Base-by-base conservation (phyloP, 2,329 filamentous ascomycete species). In the Talaromyces verruculosus region DNA sequence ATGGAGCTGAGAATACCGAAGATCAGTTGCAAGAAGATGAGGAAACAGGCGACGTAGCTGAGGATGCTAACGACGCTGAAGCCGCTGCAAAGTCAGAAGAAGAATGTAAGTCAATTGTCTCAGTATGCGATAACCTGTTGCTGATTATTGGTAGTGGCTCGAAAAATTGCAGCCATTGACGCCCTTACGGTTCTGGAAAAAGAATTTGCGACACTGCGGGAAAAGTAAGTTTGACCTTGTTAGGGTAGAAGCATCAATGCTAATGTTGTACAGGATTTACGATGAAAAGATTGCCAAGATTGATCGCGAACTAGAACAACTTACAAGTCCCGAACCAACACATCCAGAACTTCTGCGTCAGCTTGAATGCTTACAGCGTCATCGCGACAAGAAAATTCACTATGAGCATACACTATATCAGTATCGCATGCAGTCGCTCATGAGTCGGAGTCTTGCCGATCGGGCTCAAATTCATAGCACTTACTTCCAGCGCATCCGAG, bases 331-430 rank as follows among this genome's bases (percentile, higher is more conserved):
- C 1, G 82, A 84, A 60, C 85, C 85, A 62, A 90, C 88, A n/a
- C 95, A 99, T 75, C 91, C 92, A 41, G 94, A 97, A 76, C 94
- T 93, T 71, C 84, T 97, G 41, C 91, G 91, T 49, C 96, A 97
- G 88, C 89, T 96, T 76, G 88, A 92, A 75, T 93, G 90, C 74
- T 86, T 99, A 64, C 88, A 96, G 78, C 89, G 90, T 67, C 88
- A 94, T 73, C 86, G 91, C 69, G 88, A 93, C 67, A 89, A 92
- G 72, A 96, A 92, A 78, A 82, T 96, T 61, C 87, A 88, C 68
- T 86, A 91, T 71, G 91, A 94, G 72, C 85, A 90, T 62, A 88
- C 87, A 28, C 86, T 95, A 70, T 85, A 91, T 69, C 85, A 89
- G 67, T 90, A 92, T 74, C 91, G 91, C 70, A 81, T 91, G 70